Base-by-base conservation (phyloP, 306 rosid genomes). In the Crotalaria pallida region DNA sequence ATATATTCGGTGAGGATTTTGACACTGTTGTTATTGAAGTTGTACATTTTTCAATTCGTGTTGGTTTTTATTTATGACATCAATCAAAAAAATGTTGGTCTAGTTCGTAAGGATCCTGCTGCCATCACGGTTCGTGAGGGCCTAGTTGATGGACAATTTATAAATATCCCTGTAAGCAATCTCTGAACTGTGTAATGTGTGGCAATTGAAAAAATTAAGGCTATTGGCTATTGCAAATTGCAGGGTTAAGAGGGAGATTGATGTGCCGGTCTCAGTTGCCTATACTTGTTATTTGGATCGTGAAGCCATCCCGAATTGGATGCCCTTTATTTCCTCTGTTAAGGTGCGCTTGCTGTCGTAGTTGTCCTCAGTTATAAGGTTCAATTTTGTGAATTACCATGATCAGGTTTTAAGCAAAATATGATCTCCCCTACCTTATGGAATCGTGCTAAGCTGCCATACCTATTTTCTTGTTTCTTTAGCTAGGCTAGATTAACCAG, bases 301-400 rank as follows among this genome's bases (percentile, higher is more conserved):
- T 2, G 99, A 90, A 92, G 92, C 96, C 52, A 86, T 94, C 51
- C 83, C 97, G 11, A 78, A 80, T 24, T 94, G 96, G 97, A 94
- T 94, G 99, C 99, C 97, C 69, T 94, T 91, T 74, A 94, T 94
- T 80, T 87, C 97, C 56, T 48, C 91, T 11, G 97, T 91, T 41
- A 65, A 82, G 99, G 99, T 94, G 71, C 29, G 64, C 41, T 31
- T 60, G 19, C 72, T 77, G 5, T 62, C 34, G 49, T 12, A 23
- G 48, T 69, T 27, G 21, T 26, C 65, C 51, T 51, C 18, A 13
- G 16, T 31, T 67, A 4, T 18, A 59, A 33, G 24, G 27, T 52
- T 29, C 51, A 9, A 5, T 31, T 31, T 31, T 5, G 7, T 8
- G 36, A 31, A 31, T 31, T 31, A 31, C 36, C 36, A 6, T 31